A percentile compares a stretch with the other conserved stretches of the same genome.
These are phyloP conservation scores for Pythium utonaiense DNA, from an alignment of 352 stramenopile species.

Conservation along the genomic window DNA sequence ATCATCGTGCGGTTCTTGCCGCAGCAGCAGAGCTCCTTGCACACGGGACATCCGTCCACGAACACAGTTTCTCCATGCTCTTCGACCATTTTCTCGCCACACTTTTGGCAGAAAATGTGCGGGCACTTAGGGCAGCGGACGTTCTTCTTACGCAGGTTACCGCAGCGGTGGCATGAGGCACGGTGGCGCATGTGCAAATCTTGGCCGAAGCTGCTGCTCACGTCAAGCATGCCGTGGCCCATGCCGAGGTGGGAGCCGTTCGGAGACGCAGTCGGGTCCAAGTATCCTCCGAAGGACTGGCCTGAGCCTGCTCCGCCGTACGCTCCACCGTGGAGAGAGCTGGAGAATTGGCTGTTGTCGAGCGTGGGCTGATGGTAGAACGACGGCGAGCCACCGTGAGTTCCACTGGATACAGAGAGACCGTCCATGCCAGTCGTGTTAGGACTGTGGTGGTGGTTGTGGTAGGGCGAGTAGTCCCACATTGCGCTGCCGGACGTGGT, in stretches of 20 bases:
- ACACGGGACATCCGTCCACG: constrained; percentile 76
- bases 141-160: constrained; percentile 88
- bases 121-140: constrained; percentile 77
- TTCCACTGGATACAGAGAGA: neutral
- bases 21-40: constrained; percentile 86
- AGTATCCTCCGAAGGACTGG: constrained; percentile 15
- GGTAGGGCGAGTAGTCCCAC: constrained; percentile 25
- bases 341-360: constrained; percentile 13
- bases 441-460: constrained; percentile 8
- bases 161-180: constrained; percentile 84
- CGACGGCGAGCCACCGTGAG: constrained; percentile 3
- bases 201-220: constrained; percentile 9
- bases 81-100: constrained; percentile 87
- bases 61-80: constrained; percentile 80
- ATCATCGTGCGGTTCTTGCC: constrained; percentile 76
- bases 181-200: constrained; percentile 65
- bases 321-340: constrained; percentile 3
- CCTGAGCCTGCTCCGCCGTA: neutral
- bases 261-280: constrained; percentile 14
- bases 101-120: constrained; percentile 89
- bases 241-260: constrained; percentile 10
- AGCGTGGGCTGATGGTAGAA: constrained; percentile 19
- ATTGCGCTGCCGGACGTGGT: constrained; percentile 1
- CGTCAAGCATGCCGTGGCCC: constrained; percentile 16
- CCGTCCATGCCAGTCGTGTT: constrained; percentile 4